Percentiles rank a stretch among this genome's conserved stretches.
Conservation (phyloP, 495 filamentous ascomycete genomes). For the Penicillium diatomitis region DNA sequence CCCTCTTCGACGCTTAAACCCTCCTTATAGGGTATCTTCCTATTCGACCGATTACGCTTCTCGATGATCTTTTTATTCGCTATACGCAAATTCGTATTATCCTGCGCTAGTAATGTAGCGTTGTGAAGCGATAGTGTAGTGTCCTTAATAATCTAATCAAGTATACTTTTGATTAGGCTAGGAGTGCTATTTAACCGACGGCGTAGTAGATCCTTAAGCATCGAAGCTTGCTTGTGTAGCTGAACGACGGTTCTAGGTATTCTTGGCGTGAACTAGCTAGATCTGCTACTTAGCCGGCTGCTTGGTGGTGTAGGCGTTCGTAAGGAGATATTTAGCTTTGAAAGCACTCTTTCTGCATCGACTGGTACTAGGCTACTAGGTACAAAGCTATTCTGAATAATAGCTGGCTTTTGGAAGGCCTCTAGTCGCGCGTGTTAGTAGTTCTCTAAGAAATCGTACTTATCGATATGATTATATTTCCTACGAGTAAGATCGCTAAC, state of each 20-base stretch:
- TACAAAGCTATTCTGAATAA: not conserved
- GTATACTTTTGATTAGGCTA: too few species aligned
- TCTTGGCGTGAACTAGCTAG: too few species aligned
- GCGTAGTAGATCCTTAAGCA: slow-evolving; percentile 1
- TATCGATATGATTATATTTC: not conserved
- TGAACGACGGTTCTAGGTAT: too few species aligned
- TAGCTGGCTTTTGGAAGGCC: not conserved
- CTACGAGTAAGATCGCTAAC: not conserved
- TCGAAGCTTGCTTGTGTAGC: not conserved
- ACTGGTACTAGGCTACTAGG: slow-evolving; percentile 4
- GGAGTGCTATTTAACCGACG: slow-evolving; percentile 1
- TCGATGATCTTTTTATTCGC: too few species aligned
- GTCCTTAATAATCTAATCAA: slow-evolving; percentile 3
- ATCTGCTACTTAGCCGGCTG: too few species aligned
- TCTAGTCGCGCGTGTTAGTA: not conserved
- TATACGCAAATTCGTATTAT: too few species aligned
- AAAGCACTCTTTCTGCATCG: slow-evolving; percentile 4
- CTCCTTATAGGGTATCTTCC: too few species aligned
- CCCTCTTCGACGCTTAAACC: not conserved
- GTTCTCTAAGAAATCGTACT: not conserved
- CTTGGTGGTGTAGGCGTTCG: slow-evolving; percentile 5
- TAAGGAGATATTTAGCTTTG: slow-evolving; percentile 6
- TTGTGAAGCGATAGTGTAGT: not conserved
- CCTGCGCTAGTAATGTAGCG: not conserved
- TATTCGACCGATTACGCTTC: too few species aligned